Evolutionary conservation across 768 basidiomycete genomes (phyloP), one percentile per base, ranked within the genome.

Genomic region (Mrakia hoshinonis): DNA sequence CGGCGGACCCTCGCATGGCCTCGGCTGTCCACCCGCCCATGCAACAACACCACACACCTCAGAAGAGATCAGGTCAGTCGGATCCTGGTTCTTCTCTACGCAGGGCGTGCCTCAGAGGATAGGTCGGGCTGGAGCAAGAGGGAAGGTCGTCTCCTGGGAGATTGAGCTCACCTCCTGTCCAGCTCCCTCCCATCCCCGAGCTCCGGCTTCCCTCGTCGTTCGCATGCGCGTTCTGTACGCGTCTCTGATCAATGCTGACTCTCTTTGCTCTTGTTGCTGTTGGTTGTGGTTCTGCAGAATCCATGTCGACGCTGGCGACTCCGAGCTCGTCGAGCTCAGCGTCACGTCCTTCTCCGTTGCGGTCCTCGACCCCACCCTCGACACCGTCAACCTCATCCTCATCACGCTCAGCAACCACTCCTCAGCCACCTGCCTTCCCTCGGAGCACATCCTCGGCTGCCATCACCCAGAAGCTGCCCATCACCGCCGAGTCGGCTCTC

Each of bases 401-500:
- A 61, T 34, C 31, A 61, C 31, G 4, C 5, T 22, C 10, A 5
- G 20, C 31, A 31, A 29, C 0, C 22, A 31, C 18, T 22, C 58
- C 36, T n/a, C 58, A 22, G 31, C 58, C 29, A 18, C 55, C 54
- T 31, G 55, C 13, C 9, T 43, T 66, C 31, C 20, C 47, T 1
- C 64, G 64, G 1, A 66, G 64, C n/a, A 46, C 46, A 22, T 66
- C 64, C 3, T 29, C 58, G 1, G 34, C 31, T 3, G 22, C 46
- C 29, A 29, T 46, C 31, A 10, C 15, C 20, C 46, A 43, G 47
- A 49, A 43, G 29, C 20, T 46, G 7, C 47, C 52, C 79, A 83
- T 34, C 84, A 90, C 75, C 85, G 0, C 78, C 83, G 60, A 85
- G 87, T 79, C 87, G 87, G 49, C 82, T 75, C 54, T 78, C 79